Evolutionary conservation across 2,329 filamentous ascomycete species (phyloP).

Genomic region (Parafenestella ontariensis): DNA sequence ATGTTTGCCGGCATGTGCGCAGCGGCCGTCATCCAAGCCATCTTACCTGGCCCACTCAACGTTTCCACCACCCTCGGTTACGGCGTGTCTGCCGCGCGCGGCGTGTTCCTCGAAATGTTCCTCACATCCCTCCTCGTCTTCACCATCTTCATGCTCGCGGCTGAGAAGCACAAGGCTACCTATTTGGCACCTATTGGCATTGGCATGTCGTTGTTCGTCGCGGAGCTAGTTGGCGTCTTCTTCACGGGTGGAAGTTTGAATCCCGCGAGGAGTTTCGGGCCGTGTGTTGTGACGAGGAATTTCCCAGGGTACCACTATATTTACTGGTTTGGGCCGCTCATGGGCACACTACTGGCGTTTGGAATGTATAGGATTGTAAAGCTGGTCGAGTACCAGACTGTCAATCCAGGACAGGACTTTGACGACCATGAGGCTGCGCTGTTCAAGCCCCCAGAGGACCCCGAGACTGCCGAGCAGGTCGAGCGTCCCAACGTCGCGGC

Average conservation of each 20-base stretch:
- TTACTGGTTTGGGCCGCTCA: constrained; percentile 50
- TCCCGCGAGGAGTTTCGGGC: constrained; percentile 51
- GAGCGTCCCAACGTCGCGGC: constrained; percentile 42
- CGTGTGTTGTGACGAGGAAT: constrained; percentile 46
- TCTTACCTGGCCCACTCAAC: constrained; percentile 44
- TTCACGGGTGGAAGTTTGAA: constrained; percentile 55
- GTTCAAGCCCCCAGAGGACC: constrained; percentile 40
- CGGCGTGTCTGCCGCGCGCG: constrained; percentile 38
- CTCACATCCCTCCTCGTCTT: constrained; percentile 50
- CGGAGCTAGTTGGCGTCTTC: constrained; percentile 57
- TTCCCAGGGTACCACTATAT: constrained; percentile 54
- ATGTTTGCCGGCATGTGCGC: constrained; percentile 48
- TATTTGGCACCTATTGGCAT: constrained; percentile 76
- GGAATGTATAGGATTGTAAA: constrained; percentile 52
- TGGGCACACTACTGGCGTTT: constrained; percentile 47
- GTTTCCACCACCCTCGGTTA: constrained; percentile 46
- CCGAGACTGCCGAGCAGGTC: constrained; percentile 33
- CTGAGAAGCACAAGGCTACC: constrained; percentile 76
- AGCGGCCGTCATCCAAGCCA: constrained; percentile 43
- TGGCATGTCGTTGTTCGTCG: constrained; percentile 72
- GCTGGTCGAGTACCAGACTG: constrained; percentile 51
- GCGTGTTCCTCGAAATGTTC: constrained; percentile 52
- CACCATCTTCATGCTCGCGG: constrained; percentile 66
- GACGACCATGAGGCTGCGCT: constrained; percentile 46
- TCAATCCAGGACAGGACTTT: constrained; percentile 51